These are phyloP conservation scores for Tetradesmus obliquus DNA, from an alignment of 139 green algal genomes.

Conservation along the genomic window DNA sequence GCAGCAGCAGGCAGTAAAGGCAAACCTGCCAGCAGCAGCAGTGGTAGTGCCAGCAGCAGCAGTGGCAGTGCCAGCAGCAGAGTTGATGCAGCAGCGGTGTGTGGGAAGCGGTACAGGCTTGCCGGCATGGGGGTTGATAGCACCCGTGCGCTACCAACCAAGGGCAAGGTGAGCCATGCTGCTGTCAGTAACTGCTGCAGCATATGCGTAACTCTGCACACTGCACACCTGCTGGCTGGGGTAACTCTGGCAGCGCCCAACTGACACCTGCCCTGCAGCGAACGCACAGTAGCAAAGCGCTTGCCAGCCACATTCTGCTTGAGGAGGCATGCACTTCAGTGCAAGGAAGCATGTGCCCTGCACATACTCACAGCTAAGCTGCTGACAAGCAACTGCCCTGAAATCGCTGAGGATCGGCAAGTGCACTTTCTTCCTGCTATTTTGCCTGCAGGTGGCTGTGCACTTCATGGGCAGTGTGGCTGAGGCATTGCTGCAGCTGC, in stretches of 20 bases:
- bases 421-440: neutral
- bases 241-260: too few relatives aligned
- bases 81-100: neutral
- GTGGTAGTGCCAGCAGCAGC: neutral
- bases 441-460: conserved; percentile 23
- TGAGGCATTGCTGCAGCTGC: conserved; percentile 68
- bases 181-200: neutral
- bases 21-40: neutral
- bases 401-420: neutral
- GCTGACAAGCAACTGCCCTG: too few relatives aligned
- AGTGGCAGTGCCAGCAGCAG: neutral
- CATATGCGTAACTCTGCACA: neutral
- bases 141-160: conserved; percentile 11
- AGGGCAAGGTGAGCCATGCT: conserved; percentile 31
- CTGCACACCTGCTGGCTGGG: too few relatives aligned
- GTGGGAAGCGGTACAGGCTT: conserved; percentile 22
- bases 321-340: too few relatives aligned
- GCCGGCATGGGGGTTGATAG: neutral
- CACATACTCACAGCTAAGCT: too few relatives aligned
- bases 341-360: too few relatives aligned
- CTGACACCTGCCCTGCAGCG: too few relatives aligned
- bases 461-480: conserved; percentile 43
- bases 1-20: neutral
- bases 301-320: too few relatives aligned
- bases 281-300: too few relatives aligned